Conservation (phyloP, 495 filamentous ascomycete species). For the Daldinia grandis region DNA sequence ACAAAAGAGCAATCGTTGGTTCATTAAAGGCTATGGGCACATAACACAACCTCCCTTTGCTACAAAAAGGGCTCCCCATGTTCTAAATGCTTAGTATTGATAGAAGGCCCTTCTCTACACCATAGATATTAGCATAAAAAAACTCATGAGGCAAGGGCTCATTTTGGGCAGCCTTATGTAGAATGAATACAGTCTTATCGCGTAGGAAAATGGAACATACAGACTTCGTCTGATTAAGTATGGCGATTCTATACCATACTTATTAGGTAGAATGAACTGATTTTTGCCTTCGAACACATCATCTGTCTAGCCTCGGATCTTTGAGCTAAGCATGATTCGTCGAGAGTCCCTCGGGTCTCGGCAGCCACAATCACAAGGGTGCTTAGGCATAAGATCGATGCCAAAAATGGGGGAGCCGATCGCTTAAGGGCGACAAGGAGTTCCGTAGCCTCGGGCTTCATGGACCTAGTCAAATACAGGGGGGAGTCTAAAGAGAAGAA, state of each 20-base stretch:
- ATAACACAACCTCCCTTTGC: not conserved
- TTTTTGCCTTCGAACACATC: constrained; percentile 5
- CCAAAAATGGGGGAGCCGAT: not conserved
- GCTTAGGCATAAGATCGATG: not conserved
- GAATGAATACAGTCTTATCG: too few species aligned
- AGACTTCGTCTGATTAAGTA: not conserved
- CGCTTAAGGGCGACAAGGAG: constrained; percentile 9
- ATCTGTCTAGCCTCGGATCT: not conserved
- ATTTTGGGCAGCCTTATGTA: too few species aligned
- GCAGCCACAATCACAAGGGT: not conserved
- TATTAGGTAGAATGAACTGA: constrained; percentile 3
- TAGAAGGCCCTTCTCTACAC: too few species aligned
- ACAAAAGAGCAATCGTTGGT: not conserved
- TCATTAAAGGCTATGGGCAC: not conserved
- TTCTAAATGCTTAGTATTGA: too few species aligned
- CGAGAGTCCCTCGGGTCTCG: not conserved
- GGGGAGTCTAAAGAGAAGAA: not conserved
- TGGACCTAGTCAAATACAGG: constrained; percentile 7
- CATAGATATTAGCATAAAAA: not conserved
- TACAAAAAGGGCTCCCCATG: too few species aligned
- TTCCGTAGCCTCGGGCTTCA: constrained; percentile 30
- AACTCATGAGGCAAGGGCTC: not conserved
- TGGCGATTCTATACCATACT: not conserved
- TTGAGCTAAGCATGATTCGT: not conserved
- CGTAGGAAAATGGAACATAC: too few species aligned